Base-by-base conservation (phyloP, 441 rosid species). In the Kokia cookei region DNA sequence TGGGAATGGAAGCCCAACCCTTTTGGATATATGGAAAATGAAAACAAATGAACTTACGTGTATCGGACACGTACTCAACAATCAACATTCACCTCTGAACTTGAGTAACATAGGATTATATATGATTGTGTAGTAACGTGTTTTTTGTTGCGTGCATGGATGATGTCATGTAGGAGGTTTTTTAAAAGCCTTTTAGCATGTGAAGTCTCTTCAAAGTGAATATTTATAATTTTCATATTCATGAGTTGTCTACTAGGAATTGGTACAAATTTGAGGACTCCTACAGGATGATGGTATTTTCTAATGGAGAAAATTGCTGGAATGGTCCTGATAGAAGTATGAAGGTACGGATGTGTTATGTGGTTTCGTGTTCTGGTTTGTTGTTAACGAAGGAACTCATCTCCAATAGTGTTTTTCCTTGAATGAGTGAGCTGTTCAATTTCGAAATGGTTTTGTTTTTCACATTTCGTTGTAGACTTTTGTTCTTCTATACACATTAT, bases 261-360 rank as follows among this genome's bases (percentile, higher is more conserved):
- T 96, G 98, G 97, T 92, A 92, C 63, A 90, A 91, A 83, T 92
- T 92, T 26, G 97, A 93, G 76, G 91, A 89, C 48, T 86, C 91
- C 0, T 83, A 91, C 85, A 82, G 81, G 17, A 59, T 63, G 74
- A 88, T 96, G 99, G 53, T 87, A 64, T 96, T 91, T 80, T 84
- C 92, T 65, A 84, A 82, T 69, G 99, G 98, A 2, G 99, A 96
- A 7, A 84, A 67, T 76, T 93, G 98, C 84, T 96, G 99, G 98
- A 96, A 93, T 77, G 99, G 98, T 53, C 98, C 98, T 3, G 91
- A 92, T 76, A 86, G 99, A 86, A 92, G 97, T 81, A 54, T 93
- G 71, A 93, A 90, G 97, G 99, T 92, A 82, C 24, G 8, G 14
- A 51, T 14, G 12, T 19, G 0, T 32, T 27, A n/a, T 22, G 55